Base-by-base conservation (phyloP, 2,329 filamentous ascomycete genomes). In the Arthrobotrys entomopaga region DNA sequence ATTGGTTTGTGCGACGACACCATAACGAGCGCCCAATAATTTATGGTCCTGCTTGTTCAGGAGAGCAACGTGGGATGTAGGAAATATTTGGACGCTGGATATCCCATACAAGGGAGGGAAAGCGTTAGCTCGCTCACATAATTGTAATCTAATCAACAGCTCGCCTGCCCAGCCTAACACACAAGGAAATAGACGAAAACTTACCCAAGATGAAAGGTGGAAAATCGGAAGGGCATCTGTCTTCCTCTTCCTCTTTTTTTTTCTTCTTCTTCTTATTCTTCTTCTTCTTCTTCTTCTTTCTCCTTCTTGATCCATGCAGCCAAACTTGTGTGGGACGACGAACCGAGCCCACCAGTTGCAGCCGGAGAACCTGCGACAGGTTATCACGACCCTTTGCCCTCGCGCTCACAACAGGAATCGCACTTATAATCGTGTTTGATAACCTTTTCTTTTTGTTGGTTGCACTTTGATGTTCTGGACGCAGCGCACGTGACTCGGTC, bases 131-230 rank as follows among this genome's bases (percentile, higher is more conserved):
- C 59, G 66, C 67, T 42, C 54, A 50, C 61, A 50, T n/a, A n/a
- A n/a, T 65, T 50, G 61, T 61, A 61, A 49, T 61, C 49, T 7
- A 65, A 73, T 40, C 26, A 54, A 61, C 43, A 72, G 22, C 34
- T 54, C 54, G 67, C 60, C 54, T 60, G 61, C 59, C 46, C 61
- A 54, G 67, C 48, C 43, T 65, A 29, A 49, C 53, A 65, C 67
- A 65, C 67, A 65, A 59, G 67, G 67, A 48, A 57, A 58, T 49
- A 49, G 20, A 48, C 46, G n/a, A 61, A 61, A 65, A 73, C 67
- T 73, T 73, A 73, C 67, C 67, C 67, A 73, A 73, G 67, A 73
- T 42, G 67, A 73, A 73, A 65, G 67, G 67, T 73, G 60, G 56
- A 57, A 57, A 46, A 19, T 19, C 42, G 42, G 42, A 46, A 48